Evolutionary conservation across 192 early-diverging fungal species (phyloP).

Genomic region (Chytriomyces sp.): DNA sequence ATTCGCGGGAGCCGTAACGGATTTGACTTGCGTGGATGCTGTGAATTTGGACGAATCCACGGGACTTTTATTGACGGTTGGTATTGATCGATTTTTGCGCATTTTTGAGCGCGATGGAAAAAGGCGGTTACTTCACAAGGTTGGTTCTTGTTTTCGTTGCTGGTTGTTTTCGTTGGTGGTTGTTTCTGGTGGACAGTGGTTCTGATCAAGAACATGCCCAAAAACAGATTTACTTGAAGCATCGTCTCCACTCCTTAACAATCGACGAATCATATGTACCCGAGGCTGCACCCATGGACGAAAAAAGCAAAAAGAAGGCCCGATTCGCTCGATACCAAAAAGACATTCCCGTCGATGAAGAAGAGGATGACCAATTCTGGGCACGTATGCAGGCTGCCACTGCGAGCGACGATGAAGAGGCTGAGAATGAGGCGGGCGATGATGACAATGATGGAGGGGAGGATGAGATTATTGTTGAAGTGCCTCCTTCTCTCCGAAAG

Average conservation of each 20-base stretch:
- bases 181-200: background rate
- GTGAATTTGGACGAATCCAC: background rate
- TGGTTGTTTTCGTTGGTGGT: no score
- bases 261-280: constrained; percentile 2
- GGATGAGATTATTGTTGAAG: background rate
- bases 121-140: constrained; percentile 36
- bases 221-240: constrained; percentile 24
- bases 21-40: background rate
- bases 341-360: constrained; percentile 1
- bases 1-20: constrained; percentile 51
- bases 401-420: constrained; percentile 15
- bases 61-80: constrained; percentile 61
- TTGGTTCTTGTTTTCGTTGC: constrained; percentile 1
- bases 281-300: background rate
- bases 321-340: background rate
- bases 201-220: background rate
- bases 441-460: background rate
- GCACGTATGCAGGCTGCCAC: background rate
- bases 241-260: constrained; percentile 1
- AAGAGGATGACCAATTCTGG: constrained; percentile 16
- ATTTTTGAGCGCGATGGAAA: constrained; percentile 68
- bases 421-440: background rate
- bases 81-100: constrained; percentile 78
- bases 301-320: background rate
- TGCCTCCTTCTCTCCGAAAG: background rate